phyloP scores from a whole-genome alignment of 495 filamentous ascomycete genomes.

The Chlorociboria aeruginascens region DNA sequence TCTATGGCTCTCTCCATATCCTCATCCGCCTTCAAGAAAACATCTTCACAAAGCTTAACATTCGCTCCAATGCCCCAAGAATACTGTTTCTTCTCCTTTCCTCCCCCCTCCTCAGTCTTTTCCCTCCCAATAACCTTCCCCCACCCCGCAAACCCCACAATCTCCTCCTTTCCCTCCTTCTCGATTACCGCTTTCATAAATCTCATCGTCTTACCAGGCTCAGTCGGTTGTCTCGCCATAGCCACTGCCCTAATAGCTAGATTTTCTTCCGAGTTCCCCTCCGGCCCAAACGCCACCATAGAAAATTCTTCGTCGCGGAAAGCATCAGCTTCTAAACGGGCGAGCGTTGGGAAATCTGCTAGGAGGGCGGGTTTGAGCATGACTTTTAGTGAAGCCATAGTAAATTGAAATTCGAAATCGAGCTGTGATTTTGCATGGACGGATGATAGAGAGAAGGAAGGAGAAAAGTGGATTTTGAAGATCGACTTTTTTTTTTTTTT shows the following conservation, averaged over 20 bases:
- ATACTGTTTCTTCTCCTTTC: background rate
- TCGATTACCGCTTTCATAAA: conserved; percentile 6
- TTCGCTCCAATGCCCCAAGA: conserved; percentile 3
- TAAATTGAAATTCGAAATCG: background rate
- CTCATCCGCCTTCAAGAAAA: conserved; percentile 9
- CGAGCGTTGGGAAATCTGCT: conserved; percentile 5
- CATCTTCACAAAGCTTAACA: conserved; percentile 13
- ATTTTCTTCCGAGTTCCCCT: background rate
- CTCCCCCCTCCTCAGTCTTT: background rate
- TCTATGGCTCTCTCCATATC: conserved; percentile 3
- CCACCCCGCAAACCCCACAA: conserved; percentile 12
- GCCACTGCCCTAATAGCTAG: background rate
- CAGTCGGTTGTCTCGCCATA: background rate
- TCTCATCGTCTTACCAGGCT: background rate
- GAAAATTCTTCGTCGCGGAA: conserved; percentile 11
- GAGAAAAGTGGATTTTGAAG: too few relatives aligned
- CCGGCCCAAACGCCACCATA: conserved; percentile 11
- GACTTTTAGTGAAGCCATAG: conserved; percentile 4
- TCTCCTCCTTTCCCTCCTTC: conserved; percentile 2
- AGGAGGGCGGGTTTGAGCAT: background rate
- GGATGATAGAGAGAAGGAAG: too few relatives aligned
- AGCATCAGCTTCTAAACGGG: conserved; percentile 1
- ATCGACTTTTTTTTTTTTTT: too few relatives aligned
- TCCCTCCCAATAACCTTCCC: background rate
- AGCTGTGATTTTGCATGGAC: too few relatives aligned